phyloP scores from a whole-genome alignment of 2,329 filamentous ascomycete genomes.

The Chaetomium strumarium region DNA sequence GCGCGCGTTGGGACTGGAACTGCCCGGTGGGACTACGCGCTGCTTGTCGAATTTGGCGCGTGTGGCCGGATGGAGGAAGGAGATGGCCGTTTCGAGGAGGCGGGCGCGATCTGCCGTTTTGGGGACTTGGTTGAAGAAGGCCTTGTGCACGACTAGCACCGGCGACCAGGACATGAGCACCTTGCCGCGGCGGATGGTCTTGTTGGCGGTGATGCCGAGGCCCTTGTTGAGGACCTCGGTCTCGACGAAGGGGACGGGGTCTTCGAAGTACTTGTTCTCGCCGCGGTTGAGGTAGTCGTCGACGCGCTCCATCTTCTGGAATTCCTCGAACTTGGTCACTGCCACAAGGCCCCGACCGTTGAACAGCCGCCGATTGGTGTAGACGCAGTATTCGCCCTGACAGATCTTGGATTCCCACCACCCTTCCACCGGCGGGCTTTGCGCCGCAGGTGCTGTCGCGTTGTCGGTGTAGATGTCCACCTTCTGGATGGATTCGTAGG shows the following conservation, averaged over 20 bases:
- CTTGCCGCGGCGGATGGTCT: conserved; percentile 23
- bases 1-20: conserved; percentile 2
- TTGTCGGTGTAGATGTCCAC: conserved; percentile 20
- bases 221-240: conserved; percentile 20
- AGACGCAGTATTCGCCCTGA: conserved; percentile 24
- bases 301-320: conserved; percentile 23
- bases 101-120: conserved; percentile 15
- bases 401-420: conserved; percentile 27
- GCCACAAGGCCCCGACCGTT: conserved; percentile 23
- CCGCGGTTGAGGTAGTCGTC: conserved; percentile 21
- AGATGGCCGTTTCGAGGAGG: conserved; percentile 24
- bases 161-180: conserved; percentile 22
- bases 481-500: conserved; percentile 22
- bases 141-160: conserved; percentile 23
- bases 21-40: conserved; percentile 9
- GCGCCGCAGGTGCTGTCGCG: conserved; percentile 5
- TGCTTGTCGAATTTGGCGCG: conserved; percentile 19
- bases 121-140: conserved; percentile 18
- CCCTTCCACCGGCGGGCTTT: conserved; percentile 15
- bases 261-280: conserved; percentile 17
- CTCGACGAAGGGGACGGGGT: conserved; percentile 11
- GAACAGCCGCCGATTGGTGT: conserved; percentile 22
- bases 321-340: conserved; percentile 19
- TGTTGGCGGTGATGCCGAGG: conserved; percentile 19
- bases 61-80: conserved; percentile 23